Conservation (phyloP, 169 alveolate species). For the Eimeria necatrix region DNA sequence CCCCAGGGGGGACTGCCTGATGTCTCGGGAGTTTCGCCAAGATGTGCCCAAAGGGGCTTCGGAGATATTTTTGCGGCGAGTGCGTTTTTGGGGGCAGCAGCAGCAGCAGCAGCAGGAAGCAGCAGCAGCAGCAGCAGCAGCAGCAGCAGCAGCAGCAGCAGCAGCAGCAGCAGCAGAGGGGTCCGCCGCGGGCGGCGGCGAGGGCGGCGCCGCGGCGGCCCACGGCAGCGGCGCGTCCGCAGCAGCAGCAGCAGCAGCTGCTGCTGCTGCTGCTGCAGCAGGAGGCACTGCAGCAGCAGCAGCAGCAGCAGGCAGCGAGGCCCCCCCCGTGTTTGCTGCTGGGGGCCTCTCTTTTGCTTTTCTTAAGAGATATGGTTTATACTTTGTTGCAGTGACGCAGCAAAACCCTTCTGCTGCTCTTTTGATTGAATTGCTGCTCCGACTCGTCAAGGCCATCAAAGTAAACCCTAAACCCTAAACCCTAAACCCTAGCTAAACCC, state of each 20-base stretch:
- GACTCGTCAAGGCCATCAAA: slow-evolving; percentile 91
- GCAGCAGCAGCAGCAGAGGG: background rate
- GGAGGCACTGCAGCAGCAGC: background rate
- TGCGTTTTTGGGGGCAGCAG: slow-evolving; percentile 83
- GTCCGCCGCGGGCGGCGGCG: background rate
- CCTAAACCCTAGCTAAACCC: no score
- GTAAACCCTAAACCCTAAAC: slow-evolving; percentile 53
- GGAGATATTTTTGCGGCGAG: slow-evolving; percentile 88
- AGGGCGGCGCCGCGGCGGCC: background rate
- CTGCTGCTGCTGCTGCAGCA: background rate
- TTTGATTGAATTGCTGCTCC: slow-evolving; percentile 92
- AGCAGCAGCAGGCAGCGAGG: slow-evolving; percentile 74
- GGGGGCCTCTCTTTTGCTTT: slow-evolving; percentile 94
- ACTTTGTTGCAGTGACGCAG: slow-evolving; percentile 95
- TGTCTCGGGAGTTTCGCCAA: background rate
- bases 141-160: background rate
- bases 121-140: background rate
- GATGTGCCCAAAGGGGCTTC: background rate
- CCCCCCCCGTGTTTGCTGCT: slow-evolving; percentile 87
- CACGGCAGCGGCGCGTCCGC: background rate
- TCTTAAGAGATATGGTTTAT: slow-evolving; percentile 91
- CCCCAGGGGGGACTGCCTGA: background rate
- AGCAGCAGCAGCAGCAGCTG: background rate
- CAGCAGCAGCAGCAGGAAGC: slow-evolving; percentile 79
- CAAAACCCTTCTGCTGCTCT: slow-evolving; percentile 96